Conservation (phyloP, 208 protist species). For the Acanthamoeba lenticulata region DNA sequence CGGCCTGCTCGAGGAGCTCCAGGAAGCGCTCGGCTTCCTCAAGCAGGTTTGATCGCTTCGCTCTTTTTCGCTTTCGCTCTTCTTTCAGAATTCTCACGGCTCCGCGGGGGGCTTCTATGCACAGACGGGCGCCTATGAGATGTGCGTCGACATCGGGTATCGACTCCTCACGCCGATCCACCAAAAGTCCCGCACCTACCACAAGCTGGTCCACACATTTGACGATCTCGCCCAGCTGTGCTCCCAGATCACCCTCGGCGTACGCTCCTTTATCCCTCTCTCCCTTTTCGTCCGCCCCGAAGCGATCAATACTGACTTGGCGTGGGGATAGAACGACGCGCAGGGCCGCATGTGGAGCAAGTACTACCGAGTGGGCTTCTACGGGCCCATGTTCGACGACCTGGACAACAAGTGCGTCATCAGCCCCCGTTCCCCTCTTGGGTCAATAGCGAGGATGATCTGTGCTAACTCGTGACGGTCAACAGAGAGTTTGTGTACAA, state of each 20-base stretch:
- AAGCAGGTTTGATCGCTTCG: no score
- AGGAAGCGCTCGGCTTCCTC: neutral
- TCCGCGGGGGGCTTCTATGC: no score
- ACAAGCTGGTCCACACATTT: conserved; percentile 36
- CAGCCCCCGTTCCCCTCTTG: no score
- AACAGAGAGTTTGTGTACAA: conserved; percentile 68
- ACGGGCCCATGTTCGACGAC: neutral
- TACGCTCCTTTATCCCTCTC: no score
- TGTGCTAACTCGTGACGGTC: neutral
- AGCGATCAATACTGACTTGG: no score
- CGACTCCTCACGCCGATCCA: conserved; percentile 8
- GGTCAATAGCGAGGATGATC: no score
- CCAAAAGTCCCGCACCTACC: conserved; percentile 2
- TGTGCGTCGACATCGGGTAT: conserved; percentile 45
- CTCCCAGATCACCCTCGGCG: neutral
- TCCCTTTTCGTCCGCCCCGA: no score
- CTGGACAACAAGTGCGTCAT: conserved; percentile 36
- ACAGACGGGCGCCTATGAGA: conserved; percentile 6
- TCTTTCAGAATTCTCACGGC: no score
- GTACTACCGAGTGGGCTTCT: conserved; percentile 65
- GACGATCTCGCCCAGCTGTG: conserved; percentile 20
- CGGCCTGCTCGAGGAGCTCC: conserved; percentile 27
- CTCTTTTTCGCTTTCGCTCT: no score
- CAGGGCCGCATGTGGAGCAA: conserved; percentile 9
- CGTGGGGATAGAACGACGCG: conserved; percentile 60